Conservation (phyloP, 148 eudicot genomes). For the Cornus suecica region DNA sequence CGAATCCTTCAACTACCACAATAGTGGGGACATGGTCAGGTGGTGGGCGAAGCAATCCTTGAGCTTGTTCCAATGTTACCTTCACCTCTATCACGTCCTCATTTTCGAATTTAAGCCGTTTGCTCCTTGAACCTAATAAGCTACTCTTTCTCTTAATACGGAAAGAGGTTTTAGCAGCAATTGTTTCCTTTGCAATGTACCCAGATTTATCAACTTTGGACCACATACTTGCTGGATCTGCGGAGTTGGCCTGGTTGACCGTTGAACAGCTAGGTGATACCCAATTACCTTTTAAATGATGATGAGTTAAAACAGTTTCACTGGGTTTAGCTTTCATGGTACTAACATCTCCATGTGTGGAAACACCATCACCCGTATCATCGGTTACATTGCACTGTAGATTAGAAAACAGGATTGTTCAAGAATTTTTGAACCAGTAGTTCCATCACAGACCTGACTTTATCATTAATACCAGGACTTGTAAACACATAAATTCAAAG, state of each 20-base stretch:
- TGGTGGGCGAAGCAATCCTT: conserved; percentile 35
- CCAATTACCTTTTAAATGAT: conserved; percentile 15
- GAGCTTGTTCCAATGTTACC: conserved; percentile 31
- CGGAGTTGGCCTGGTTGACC: conserved; percentile 13
- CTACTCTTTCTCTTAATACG: conserved; percentile 36
- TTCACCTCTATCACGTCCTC: conserved; percentile 27
- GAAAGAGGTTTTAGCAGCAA: conserved; percentile 24
- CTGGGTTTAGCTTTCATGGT: conserved; percentile 8
- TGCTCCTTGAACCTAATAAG: conserved; percentile 22
- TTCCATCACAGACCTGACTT: not conserved
- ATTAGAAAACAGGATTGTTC: not conserved
- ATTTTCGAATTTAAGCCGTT: conserved; percentile 23
- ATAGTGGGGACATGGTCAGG: conserved; percentile 18
- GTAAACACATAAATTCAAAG: not conserved
- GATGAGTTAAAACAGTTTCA: conserved; percentile 15
- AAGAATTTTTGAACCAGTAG: not conserved
- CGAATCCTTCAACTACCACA: conserved; percentile 33
- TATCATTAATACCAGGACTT: not conserved
- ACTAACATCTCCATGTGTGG: conserved; percentile 29
- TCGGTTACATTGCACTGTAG: conserved; percentile 22
- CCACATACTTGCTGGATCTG: conserved; percentile 24
- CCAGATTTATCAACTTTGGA: conserved; percentile 29
- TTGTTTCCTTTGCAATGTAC: conserved; percentile 20
- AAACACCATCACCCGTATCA: conserved; percentile 16
- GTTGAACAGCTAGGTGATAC: conserved; percentile 7